A percentile compares a stretch with the other conserved stretches of the same genome.
Evolutionary conservation across 1,139 yeast species (phyloP).

Genomic region (Zygoascus meyerae): DNA sequence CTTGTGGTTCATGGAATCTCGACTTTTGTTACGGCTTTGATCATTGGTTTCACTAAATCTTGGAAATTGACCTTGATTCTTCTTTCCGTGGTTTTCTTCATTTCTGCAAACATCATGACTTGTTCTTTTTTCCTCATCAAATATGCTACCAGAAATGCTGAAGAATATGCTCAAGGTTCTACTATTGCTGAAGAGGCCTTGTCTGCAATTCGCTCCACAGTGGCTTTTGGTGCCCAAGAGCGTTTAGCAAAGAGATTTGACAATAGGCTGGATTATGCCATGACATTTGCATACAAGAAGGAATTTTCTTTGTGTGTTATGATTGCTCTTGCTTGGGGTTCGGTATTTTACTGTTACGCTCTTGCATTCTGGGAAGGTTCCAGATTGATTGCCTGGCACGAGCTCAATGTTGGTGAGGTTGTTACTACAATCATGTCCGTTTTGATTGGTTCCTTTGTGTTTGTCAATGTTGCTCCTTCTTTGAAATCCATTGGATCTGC

Average conservation of each 20-base stretch:
- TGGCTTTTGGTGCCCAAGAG: constrained; percentile 41
- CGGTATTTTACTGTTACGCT: constrained; percentile 36
- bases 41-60: constrained; percentile 37
- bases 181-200: constrained; percentile 41
- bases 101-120: constrained; percentile 27
- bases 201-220: constrained; percentile 39
- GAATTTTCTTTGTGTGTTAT: constrained; percentile 33
- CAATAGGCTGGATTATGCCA: constrained; percentile 27
- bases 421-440: constrained; percentile 37
- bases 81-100: constrained; percentile 34
- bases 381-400: constrained; percentile 34
- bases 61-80: constrained; percentile 39
- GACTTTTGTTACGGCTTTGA: constrained; percentile 38
- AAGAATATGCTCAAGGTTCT: constrained; percentile 35
- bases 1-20: constrained; percentile 36
- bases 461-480: constrained; percentile 40
- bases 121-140: constrained; percentile 33
- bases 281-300: constrained; percentile 27
- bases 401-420: constrained; percentile 31
- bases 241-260: constrained; percentile 35
- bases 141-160: constrained; percentile 28
- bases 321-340: constrained; percentile 36
- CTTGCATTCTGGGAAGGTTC: constrained; percentile 43
- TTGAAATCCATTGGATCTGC: constrained; percentile 38
- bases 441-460: constrained; percentile 39